These are phyloP conservation scores for Begonia loranthoides DNA, from an alignment of 306 rosid genomes.

Conservation along the genomic window DNA sequence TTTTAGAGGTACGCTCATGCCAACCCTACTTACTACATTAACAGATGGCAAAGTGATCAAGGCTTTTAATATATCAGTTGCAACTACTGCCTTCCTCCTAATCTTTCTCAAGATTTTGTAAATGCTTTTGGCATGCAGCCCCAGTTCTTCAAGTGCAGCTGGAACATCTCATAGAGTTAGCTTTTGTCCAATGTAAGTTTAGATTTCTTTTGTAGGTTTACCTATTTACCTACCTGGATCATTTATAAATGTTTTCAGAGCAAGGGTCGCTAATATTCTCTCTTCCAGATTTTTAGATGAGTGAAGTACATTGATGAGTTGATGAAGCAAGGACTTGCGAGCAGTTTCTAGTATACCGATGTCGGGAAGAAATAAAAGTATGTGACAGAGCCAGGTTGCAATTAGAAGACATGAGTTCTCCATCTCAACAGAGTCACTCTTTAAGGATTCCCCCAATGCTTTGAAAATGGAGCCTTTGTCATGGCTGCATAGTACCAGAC, in stretches of 20 bases:
- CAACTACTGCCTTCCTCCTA: slow-evolving; percentile 43
- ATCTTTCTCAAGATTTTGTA: slow-evolving; percentile 64
- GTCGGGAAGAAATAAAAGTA: slow-evolving; percentile 77
- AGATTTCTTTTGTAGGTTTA: background rate
- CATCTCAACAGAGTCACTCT: slow-evolving; percentile 53
- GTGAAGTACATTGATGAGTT: slow-evolving; percentile 51
- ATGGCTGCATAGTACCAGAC: slow-evolving; percentile 69
- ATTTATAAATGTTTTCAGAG: slow-evolving; percentile 48
- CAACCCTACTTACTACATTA: slow-evolving; percentile 47
- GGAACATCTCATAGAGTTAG: slow-evolving; percentile 13
- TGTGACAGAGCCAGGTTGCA: slow-evolving; percentile 80
- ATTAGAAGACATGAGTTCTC: slow-evolving; percentile 69
- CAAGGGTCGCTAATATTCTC: slow-evolving; percentile 65
- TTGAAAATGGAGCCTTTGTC: slow-evolving; percentile 79
- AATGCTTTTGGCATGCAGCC: slow-evolving; percentile 59
- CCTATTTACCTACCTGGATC: slow-evolving; percentile 38
- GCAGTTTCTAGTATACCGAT: slow-evolving; percentile 60
- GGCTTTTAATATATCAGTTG: slow-evolving; percentile 48
- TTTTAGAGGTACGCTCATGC: background rate
- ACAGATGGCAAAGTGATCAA: slow-evolving; percentile 69
- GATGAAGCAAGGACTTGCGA: slow-evolving; percentile 56
- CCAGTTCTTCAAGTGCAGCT: slow-evolving; percentile 67
- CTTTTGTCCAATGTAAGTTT: background rate
- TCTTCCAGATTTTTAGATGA: slow-evolving; percentile 70
- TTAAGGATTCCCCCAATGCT: slow-evolving; percentile 69